These are phyloP conservation scores for Blakeslea trispora DNA, from an alignment of 371 early-diverging fungal genomes.

Conservation along the genomic window DNA sequence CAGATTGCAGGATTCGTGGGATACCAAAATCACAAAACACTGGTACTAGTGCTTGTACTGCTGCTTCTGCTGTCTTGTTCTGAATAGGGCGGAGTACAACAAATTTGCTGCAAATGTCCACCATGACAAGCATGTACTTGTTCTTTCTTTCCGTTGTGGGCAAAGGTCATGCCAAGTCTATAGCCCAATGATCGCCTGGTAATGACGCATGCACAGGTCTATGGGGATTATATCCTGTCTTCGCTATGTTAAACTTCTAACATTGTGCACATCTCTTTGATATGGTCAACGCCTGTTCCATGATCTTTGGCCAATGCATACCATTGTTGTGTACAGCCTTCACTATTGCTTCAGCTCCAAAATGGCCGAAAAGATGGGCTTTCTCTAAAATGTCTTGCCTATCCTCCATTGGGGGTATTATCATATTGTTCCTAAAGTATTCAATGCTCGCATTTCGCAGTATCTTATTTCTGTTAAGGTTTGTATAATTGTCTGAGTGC, in stretches of 20 bases:
- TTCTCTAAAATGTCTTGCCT: too few species aligned
- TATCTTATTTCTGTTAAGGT: too few species aligned
- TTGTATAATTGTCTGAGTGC: too few species aligned
- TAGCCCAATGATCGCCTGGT: constrained; percentile 15
- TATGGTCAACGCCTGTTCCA: constrained; percentile 4
- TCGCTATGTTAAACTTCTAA: constrained; percentile 11
- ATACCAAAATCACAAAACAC: constrained; percentile 9
- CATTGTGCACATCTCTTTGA: constrained; percentile 14
- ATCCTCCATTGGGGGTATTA: too few species aligned
- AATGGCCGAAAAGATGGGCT: constrained; percentile 12
- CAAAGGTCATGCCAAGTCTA: constrained; percentile 22
- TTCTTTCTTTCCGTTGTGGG: neutral
- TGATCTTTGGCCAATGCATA: constrained; percentile 16
- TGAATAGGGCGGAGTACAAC: constrained; percentile 11
- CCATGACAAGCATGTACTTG: constrained; percentile 13
- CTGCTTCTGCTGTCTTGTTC: constrained; percentile 10
- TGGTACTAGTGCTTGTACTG: constrained; percentile 1
- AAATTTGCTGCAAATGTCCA: constrained; percentile 21
- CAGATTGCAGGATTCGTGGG: neutral
- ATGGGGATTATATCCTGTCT: constrained; percentile 12
- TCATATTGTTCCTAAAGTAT: too few species aligned
- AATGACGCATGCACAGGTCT: constrained; percentile 7
- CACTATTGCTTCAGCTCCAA: constrained; percentile 18
- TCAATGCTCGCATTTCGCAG: too few species aligned
- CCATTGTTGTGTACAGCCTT: constrained; percentile 4